A percentile compares a stretch with the other conserved stretches of the same genome.
Conservation (phyloP, 805 yeast species). For the Candida broadrunensis region DNA sequence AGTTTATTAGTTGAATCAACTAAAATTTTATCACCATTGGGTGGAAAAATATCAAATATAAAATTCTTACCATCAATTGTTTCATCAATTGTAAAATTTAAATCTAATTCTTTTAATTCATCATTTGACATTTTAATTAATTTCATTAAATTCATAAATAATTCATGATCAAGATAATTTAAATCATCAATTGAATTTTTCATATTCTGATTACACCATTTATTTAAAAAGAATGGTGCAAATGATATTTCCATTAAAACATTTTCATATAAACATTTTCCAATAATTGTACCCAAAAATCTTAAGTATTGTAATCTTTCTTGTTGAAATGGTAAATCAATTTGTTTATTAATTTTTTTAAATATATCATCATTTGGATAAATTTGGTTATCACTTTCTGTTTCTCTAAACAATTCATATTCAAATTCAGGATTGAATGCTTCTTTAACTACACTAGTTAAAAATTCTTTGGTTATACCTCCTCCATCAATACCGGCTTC, state of each 20-base stretch:
- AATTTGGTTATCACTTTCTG: conserved; percentile 52
- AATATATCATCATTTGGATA: conserved; percentile 69
- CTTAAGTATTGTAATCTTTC: conserved; percentile 32
- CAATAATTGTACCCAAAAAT: conserved; percentile 80
- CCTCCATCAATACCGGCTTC: conserved; percentile 98
- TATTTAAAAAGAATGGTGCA: conserved; percentile 78
- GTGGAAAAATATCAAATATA: conserved; percentile 53
- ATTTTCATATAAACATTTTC: conserved; percentile 84
- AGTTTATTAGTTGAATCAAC: conserved; percentile 63
- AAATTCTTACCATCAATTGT: conserved; percentile 33
- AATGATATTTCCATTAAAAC: conserved; percentile 78
- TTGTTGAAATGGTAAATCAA: conserved; percentile 26
- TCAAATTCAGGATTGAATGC: conserved; percentile 49
- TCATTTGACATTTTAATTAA: conserved; percentile 52
- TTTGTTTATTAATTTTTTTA: conserved; percentile 24
- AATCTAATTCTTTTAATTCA: conserved; percentile 56
- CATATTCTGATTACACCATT: conserved; percentile 50
- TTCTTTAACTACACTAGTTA: conserved; percentile 67
- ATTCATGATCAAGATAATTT: conserved; percentile 61
- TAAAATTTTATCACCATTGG: conserved; percentile 52
- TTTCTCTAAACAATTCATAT: conserved; percentile 37
- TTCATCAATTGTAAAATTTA: conserved; percentile 66
- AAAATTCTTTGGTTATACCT: conserved; percentile 87
- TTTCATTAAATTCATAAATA: conserved; percentile 64
- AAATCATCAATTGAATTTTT: conserved; percentile 78